Evolutionary conservation across 495 filamentous ascomycete genomes (phyloP).

Genomic region (Annulohypoxylon maeteangense): DNA sequence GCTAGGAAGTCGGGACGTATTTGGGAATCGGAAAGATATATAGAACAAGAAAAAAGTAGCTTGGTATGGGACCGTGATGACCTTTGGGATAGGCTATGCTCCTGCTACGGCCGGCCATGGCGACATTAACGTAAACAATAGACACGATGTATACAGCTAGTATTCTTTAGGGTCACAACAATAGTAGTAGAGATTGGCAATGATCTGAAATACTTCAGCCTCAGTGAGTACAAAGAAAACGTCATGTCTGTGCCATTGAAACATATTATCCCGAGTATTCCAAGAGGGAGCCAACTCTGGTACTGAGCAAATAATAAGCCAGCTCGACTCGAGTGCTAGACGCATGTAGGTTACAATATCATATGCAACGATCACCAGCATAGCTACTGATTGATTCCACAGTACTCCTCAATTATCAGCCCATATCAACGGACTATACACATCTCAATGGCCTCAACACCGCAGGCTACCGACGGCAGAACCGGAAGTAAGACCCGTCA

Average conservation of each 20-base stretch:
- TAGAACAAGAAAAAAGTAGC: background rate
- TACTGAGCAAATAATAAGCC: background rate
- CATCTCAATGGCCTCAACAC: background rate
- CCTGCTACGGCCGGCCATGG: background rate
- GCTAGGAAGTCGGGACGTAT: slow-evolving; percentile 1
- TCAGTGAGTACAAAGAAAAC: slow-evolving; percentile 4
- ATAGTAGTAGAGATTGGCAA: background rate
- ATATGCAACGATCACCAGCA: background rate
- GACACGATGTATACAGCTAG: background rate
- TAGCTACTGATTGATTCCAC: background rate
- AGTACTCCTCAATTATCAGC: background rate
- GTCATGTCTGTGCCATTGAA: background rate
- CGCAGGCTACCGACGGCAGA: background rate
- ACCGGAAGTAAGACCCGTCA: background rate
- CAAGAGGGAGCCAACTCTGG: background rate
- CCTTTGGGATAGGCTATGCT: background rate
- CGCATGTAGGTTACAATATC: background rate
- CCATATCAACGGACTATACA: background rate
- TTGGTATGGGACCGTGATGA: background rate
- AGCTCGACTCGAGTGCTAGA: background rate
- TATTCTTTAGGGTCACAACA: background rate
- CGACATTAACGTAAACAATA: background rate
- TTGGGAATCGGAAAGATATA: slow-evolving; percentile 4
- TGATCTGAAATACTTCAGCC: background rate
- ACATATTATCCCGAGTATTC: background rate